phyloP scores from a whole-genome alignment of 176 grass and related monocot genomes.

The Aegilops umbellulata region DNA sequence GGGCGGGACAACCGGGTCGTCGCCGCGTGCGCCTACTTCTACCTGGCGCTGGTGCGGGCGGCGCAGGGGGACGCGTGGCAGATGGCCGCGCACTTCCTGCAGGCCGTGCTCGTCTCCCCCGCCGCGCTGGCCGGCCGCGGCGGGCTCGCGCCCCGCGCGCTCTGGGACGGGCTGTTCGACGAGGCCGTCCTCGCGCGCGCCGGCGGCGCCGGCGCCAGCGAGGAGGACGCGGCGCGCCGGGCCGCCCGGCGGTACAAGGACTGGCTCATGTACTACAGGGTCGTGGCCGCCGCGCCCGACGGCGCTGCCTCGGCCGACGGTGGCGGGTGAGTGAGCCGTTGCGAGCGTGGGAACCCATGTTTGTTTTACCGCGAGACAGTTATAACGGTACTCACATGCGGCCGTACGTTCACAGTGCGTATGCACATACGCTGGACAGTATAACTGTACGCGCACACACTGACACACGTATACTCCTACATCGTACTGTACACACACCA shows the following conservation, averaged over 20 bases:
- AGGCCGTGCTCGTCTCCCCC: conserved; percentile 56
- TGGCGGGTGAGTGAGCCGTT: conserved; percentile 42
- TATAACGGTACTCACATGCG: conserved; percentile 15
- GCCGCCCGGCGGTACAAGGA: conserved; percentile 75
- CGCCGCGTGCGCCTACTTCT: conserved; percentile 87
- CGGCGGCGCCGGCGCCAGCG: conserved; percentile 30
- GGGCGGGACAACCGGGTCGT: conserved; percentile 69
- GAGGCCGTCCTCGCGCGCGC: conserved; percentile 12
- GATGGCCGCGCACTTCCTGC: conserved; percentile 87
- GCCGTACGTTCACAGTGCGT: not conserved
- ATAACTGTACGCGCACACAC: not conserved
- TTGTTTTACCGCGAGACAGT: conserved; percentile 41
- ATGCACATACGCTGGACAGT: not conserved
- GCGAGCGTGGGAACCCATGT: not conserved
- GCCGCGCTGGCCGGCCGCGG: conserved; percentile 32
- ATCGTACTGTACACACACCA: not conserved
- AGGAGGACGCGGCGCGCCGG: conserved; percentile 49
- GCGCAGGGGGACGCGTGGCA: conserved; percentile 76
- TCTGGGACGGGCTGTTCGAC: conserved; percentile 75
- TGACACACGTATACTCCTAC: not conserved
- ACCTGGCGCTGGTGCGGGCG: conserved; percentile 66
- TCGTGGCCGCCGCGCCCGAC: conserved; percentile 49
- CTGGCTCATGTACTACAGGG: conserved; percentile 98
- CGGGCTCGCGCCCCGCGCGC: conserved; percentile 55
- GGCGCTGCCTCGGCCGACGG: not conserved